These are phyloP conservation scores for Cladosporium sphaerospermum DNA, from an alignment of 2,329 filamentous ascomycete species.

Conservation along the genomic window DNA sequence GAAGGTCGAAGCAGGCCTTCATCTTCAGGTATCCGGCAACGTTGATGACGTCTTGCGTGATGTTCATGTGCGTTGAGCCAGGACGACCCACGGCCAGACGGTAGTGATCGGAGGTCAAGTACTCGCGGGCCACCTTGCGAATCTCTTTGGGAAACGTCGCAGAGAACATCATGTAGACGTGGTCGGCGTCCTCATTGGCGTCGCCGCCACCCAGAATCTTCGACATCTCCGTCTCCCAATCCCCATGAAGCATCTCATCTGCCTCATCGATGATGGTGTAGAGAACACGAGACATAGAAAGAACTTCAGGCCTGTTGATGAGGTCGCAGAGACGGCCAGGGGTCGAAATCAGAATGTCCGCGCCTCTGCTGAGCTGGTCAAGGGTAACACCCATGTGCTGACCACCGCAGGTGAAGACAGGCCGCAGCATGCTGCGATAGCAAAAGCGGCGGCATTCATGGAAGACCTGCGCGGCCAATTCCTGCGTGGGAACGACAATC, in stretches of 20 bases:
- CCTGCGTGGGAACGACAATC: conserved; percentile 78
- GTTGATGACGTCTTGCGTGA: conserved; percentile 67
- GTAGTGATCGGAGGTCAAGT: conserved; percentile 67
- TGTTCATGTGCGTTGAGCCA: conserved; percentile 70
- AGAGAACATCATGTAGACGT: conserved; percentile 76
- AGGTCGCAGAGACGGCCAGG: conserved; percentile 83
- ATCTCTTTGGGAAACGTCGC: conserved; percentile 84
- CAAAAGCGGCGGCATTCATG: conserved; percentile 88
- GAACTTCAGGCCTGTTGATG: conserved; percentile 61
- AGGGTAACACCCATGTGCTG: conserved; percentile 64
- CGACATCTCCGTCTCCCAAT: conserved; percentile 71
- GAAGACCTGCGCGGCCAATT: conserved; percentile 91
- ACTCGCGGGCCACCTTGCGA: conserved; percentile 68
- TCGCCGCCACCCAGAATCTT: conserved; percentile 74
- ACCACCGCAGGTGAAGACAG: conserved; percentile 84
- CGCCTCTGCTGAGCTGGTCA: conserved; percentile 70
- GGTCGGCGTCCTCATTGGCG: conserved; percentile 67
- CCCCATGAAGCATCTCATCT: conserved; percentile 74
- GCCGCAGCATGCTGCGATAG: conserved; percentile 90
- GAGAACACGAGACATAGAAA: conserved; percentile 70
- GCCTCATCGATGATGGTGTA: conserved; percentile 84
- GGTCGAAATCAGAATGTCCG: conserved; percentile 81
- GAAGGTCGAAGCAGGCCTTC: conserved; percentile 62
- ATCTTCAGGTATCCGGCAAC: conserved; percentile 63
- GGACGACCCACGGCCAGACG: conserved; percentile 82